phyloP scores from a whole-genome alignment of 306 rosid species.

The Lupinus albus region DNA sequence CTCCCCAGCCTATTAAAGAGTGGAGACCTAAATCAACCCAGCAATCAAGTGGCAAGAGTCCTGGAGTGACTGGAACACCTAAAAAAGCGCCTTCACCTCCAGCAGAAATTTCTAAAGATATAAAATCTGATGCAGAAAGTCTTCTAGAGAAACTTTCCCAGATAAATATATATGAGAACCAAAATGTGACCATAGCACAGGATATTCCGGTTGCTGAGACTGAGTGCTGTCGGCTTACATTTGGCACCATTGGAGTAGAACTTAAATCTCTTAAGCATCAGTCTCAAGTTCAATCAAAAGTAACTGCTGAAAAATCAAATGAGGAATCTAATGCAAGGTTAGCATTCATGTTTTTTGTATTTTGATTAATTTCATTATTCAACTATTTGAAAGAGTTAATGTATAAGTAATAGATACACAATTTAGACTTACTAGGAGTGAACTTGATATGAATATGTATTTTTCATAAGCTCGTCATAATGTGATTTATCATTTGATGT shows the following conservation, averaged over 20 bases:
- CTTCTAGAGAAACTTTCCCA: conserved; percentile 65
- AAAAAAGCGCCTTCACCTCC: conserved; percentile 62
- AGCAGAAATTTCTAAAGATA: conserved; percentile 52
- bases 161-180: conserved; percentile 60
- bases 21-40: conserved; percentile 97
- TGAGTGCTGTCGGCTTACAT: conserved; percentile 76
- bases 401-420: no score
- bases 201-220: conserved; percentile 83
- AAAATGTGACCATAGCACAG: conserved; percentile 87
- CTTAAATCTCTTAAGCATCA: conserved; percentile 55
- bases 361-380: no score
- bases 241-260: conserved; percentile 85
- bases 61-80: conserved; percentile 85
- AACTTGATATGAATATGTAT: no score
- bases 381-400: no score
- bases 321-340: conserved; percentile 71
- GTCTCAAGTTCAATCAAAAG: conserved; percentile 49
- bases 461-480: no score
- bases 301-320: conserved; percentile 55
- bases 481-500: conserved; percentile 16
- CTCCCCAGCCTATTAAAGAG: conserved; percentile 80
- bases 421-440: no score
- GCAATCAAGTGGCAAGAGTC: conserved; percentile 58
- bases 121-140: conserved; percentile 56
- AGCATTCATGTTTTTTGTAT: conserved; percentile 16